Evolutionary conservation across 352 stramenopile genomes (phyloP).

Genomic region (Phytophthora multivora): DNA sequence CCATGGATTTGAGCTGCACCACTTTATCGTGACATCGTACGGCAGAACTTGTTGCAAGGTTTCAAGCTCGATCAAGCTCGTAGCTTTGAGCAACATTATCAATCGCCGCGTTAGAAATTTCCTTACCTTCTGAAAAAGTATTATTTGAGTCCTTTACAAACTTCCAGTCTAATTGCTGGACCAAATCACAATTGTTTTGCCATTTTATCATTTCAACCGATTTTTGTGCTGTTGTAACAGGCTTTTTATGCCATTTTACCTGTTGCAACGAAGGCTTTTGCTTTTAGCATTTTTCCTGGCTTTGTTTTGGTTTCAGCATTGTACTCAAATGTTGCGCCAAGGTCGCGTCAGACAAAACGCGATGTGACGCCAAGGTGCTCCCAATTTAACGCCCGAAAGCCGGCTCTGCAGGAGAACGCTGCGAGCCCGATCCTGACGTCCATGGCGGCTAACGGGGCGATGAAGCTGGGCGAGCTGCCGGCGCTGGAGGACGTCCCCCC

Average conservation of each 20-base stretch:
- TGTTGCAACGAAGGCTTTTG: too few relatives aligned
- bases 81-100: too few relatives aligned
- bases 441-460: slow-evolving; percentile 30
- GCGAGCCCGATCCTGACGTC: slow-evolving; percentile 27
- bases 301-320: too few relatives aligned
- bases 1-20: slow-evolving; percentile 2
- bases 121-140: not conserved
- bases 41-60: slow-evolving; percentile 5
- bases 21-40: slow-evolving; percentile 13
- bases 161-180: not conserved
- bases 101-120: too few relatives aligned
- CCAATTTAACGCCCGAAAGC: slow-evolving; percentile 21
- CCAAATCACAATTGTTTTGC: too few relatives aligned
- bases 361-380: slow-evolving; percentile 5
- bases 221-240: too few relatives aligned
- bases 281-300: too few relatives aligned
- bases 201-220: too few relatives aligned
- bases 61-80: too few relatives aligned
- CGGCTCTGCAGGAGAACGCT: slow-evolving; percentile 10
- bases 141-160: slow-evolving; percentile 3
- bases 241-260: too few relatives aligned
- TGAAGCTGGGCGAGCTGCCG: slow-evolving; percentile 60
- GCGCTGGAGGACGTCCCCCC: slow-evolving; percentile 58
- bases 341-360: not conserved
- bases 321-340: slow-evolving; percentile 3